Percentiles rank a stretch among this genome's conserved stretches.
These are phyloP conservation scores for Fusarium albosuccineum DNA, from an alignment of 2,329 filamentous ascomycete species.

Conservation along the genomic window DNA sequence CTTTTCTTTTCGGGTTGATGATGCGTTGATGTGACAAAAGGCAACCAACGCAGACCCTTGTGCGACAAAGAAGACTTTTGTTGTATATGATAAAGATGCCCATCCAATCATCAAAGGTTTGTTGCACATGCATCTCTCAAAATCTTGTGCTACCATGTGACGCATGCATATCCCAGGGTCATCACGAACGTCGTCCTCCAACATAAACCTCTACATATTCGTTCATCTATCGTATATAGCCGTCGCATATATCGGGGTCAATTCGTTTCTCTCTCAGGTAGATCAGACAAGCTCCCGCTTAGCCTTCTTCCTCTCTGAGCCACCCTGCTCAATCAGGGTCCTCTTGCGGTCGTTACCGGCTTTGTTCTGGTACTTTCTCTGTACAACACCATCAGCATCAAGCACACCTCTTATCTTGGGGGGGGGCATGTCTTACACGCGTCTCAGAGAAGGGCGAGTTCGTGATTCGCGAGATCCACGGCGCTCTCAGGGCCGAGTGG, in stretches of 20 bases:
- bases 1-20: background rate
- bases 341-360: slow-evolving; percentile 43
- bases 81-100: no score
- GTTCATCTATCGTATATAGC: slow-evolving; percentile 10
- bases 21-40: background rate
- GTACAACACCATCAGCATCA: background rate
- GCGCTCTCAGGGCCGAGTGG: slow-evolving; percentile 40
- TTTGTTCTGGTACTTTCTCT: slow-evolving; percentile 44
- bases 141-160: no score
- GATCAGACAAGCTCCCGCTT: background rate
- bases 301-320: slow-evolving; percentile 21
- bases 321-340: slow-evolving; percentile 24
- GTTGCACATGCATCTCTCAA: no score
- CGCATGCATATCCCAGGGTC: no score
- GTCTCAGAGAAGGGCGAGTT: slow-evolving; percentile 40
- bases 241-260: background rate
- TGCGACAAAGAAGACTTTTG: no score
- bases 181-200: background rate
- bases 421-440: slow-evolving; percentile 1
- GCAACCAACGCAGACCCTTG: no score
- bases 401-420: fast-evolving
- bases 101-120: no score
- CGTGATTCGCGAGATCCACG: slow-evolving; percentile 39
- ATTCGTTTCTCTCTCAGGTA: background rate
- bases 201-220: background rate